A percentile compares a stretch with the other conserved stretches of the same genome.
phyloP scores from a whole-genome alignment of 495 filamentous ascomycete species.

The Recurvomyces mirabilis region DNA sequence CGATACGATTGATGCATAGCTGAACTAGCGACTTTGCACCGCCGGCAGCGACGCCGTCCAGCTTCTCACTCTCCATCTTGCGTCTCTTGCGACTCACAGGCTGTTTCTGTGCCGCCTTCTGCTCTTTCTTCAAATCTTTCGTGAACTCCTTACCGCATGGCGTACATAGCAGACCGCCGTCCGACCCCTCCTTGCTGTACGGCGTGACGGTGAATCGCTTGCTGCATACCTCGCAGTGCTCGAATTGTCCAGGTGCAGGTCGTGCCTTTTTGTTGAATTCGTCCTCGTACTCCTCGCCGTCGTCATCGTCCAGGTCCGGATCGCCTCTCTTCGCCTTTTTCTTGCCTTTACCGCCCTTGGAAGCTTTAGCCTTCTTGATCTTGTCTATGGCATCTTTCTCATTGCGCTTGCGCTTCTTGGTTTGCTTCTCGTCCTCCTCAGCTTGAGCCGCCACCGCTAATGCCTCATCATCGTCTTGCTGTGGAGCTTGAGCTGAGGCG shows the following conservation, averaged over 20 bases:
- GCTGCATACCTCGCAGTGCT: conserved; percentile 73
- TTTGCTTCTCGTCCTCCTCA: conserved; percentile 27
- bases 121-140: conserved; percentile 45
- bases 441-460: conserved; percentile 17
- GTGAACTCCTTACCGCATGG: conserved; percentile 72
- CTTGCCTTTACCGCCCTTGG: conserved; percentile 38
- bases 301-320: conserved; percentile 37
- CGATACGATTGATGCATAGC: conserved; percentile 75
- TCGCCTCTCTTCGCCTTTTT: conserved; percentile 27
- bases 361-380: conserved; percentile 47
- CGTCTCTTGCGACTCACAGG: conserved; percentile 40
- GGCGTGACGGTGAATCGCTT: conserved; percentile 90
- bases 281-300: conserved; percentile 35
- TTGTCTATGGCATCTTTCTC: conserved; percentile 1
- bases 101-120: conserved; percentile 50
- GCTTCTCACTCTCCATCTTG: conserved; percentile 61
- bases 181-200: conserved; percentile 71
- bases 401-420: conserved; percentile 1
- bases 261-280: conserved; percentile 50
- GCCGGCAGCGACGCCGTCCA: conserved; percentile 58
- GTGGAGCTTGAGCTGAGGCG: conserved; percentile 7
- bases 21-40: conserved; percentile 67
- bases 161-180: conserved; percentile 72
- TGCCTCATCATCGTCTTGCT: conserved; percentile 8
- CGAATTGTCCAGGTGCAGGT: conserved; percentile 74